A percentile compares a stretch with the other conserved stretches of the same genome.
These are phyloP conservation scores for Penicillium sp. DNA, from an alignment of 2,329 filamentous ascomycete genomes.

Conservation along the genomic window DNA sequence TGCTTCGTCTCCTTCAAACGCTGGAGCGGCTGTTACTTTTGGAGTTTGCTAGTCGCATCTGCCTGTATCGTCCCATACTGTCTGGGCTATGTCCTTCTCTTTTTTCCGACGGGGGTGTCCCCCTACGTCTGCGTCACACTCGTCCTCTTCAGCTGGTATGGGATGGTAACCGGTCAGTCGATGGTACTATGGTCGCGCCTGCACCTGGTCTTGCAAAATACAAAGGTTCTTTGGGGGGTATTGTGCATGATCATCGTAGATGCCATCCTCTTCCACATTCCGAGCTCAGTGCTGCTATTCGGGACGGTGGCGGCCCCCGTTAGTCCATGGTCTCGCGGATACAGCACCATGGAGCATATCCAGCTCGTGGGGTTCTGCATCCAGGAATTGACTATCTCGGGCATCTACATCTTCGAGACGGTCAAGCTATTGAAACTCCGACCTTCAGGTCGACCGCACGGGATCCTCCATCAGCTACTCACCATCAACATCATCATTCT, in stretches of 20 bases:
- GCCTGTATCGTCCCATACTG: slow-evolving; percentile 43
- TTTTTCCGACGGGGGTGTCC: slow-evolving; percentile 36
- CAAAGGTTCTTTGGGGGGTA: slow-evolving; percentile 36
- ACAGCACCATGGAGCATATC: slow-evolving; percentile 52
- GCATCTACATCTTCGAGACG: slow-evolving; percentile 54
- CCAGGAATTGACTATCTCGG: slow-evolving; percentile 55
- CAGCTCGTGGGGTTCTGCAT: slow-evolving; percentile 56
- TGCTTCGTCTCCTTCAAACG: slow-evolving; percentile 48
- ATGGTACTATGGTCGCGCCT: slow-evolving; percentile 51
- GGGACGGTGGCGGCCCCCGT: slow-evolving; percentile 30
- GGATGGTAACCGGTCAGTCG: slow-evolving; percentile 48
- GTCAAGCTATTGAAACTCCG: slow-evolving; percentile 31
- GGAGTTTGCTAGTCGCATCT: slow-evolving; percentile 46
- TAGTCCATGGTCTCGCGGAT: slow-evolving; percentile 31
- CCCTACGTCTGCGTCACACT: slow-evolving; percentile 39
- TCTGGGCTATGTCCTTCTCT: slow-evolving; percentile 47
- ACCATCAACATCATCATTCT: slow-evolving; percentile 52
- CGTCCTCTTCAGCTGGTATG: slow-evolving; percentile 43
- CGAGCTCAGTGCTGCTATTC: slow-evolving; percentile 43
- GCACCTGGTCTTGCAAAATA: slow-evolving; percentile 44
- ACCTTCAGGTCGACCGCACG: slow-evolving; percentile 18
- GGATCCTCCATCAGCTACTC: slow-evolving; percentile 49
- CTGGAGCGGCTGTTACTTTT: slow-evolving; percentile 50
- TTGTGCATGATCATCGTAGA: slow-evolving; percentile 48
- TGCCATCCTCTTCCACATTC: slow-evolving; percentile 42